Base-by-base conservation (phyloP, 2,329 filamentous ascomycete species). In the Exophiala sideris region DNA sequence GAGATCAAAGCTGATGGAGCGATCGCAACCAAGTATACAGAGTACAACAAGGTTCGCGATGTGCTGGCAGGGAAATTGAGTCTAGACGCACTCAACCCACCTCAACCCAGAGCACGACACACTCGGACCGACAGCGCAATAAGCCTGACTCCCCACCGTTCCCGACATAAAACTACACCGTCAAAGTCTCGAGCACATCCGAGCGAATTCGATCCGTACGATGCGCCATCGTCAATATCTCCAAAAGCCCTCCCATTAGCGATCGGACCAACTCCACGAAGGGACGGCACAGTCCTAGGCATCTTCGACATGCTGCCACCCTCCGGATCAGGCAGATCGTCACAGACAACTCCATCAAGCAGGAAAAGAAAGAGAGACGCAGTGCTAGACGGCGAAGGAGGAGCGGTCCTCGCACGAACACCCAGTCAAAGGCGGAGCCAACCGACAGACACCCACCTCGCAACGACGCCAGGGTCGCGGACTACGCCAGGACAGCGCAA, bases 21-120 rank as follows among this genome's bases (percentile, higher is more conserved):
- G 8, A 77, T 78, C 32, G 75, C 74, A 21, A 67, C 68, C 4
- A 77, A 77, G 67, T 78, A 78, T 65, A 77, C 77, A 52, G 65
- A 71, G 42, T 78, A 78, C 62, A 67, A 69, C 29, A 69, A 69
- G 38, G 56, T 78, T 4, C 73, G 75, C 14, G 60, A 63, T 45
- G 57, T 64, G n/a, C 39, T 64, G 16, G 58, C 50, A 12, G 60
- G 63, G n/a, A 64, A 60, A 42, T 41, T 59, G 12, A 16, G 56
- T 10, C 49, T 61, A 12, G 59, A 60, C 5, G 72, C 70, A 46
- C 66, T 71, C 49, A 70, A 70, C 49, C 62, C 68, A 9, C 66
- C 68, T 1, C 63, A 62, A 36, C 29, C 48, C 21, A 38, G 50
- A 36, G 42, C 52, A 59, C 21, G 39, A 33, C 20, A 20, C n/a